Evolutionary conservation across 2,329 filamentous ascomycete genomes (phyloP), one percentile per base, ranked within the genome.

Genomic region (Drechslerella coelobrocha): DNA sequence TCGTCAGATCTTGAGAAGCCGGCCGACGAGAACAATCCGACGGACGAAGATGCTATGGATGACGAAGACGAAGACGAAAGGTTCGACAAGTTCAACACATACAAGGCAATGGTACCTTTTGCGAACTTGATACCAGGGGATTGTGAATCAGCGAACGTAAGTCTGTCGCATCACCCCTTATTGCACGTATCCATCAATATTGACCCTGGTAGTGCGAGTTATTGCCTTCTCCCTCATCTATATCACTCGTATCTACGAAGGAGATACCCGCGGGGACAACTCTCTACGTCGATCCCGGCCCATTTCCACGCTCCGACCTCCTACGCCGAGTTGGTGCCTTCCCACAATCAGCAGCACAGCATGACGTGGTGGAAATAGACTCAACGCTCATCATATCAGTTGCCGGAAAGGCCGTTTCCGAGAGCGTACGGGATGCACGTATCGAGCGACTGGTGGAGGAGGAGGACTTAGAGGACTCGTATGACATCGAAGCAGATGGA

Each of bases 101-200:
- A 73, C 17, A 90, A 96, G 79, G 92, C 89, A 56, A 94, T 96
- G 90, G 89, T 96, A 0, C 91, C 92, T 0, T 85, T 97, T 81
- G 92, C 92, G 0, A 92, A 96, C 77, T 88, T 96, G 76, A 83
- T 97, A 29, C 96, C 96, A 76, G 91, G 92, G 0, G 90, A 96
- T 77, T 91, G 89, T 2, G 87, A 91, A 72, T 80, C 81, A 73
- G 94, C 94, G 78, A 96, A 96, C 74, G 89, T 89, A 75, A 75
- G 83, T 78, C 34, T 53, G 37, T 23, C 41, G 4, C n/a, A n/a
- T n/a, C n/a, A 5, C 26, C 8, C 26, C 31, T 24, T 51, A 6
- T 48, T 27, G 29, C n/a, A 34, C 29, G 12, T 6, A 17, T 24
- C 14, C 12, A 12, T 37, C 17, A 21, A 48, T 39, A 47, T 27